Conservation (phyloP, 768 basidiomycete genomes). For the Hygrophoropsis aurantiaca region DNA sequence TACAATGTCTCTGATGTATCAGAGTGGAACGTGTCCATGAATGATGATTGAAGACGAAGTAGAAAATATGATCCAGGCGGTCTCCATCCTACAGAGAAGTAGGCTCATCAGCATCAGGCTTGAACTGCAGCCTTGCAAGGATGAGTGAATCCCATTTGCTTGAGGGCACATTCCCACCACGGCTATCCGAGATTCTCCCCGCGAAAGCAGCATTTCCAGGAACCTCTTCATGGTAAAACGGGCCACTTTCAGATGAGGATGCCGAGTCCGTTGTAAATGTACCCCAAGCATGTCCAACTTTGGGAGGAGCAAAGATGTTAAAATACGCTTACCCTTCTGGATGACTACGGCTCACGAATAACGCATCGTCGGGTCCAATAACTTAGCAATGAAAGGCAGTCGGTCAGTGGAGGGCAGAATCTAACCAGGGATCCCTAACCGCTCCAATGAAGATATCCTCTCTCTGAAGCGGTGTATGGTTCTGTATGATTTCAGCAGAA, state of each 20-base stretch:
- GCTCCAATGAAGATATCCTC: slow-evolving; percentile 58
- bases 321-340: slow-evolving; percentile 67
- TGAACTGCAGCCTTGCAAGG: slow-evolving; percentile 65
- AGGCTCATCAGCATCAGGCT: slow-evolving; percentile 56
- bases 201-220: slow-evolving; percentile 35
- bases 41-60: no score
- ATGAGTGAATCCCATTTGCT: slow-evolving; percentile 57
- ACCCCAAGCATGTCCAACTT: slow-evolving; percentile 68
- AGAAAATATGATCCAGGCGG: no score
- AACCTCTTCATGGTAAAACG: slow-evolving; percentile 45
- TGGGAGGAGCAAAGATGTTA: slow-evolving; percentile 57
- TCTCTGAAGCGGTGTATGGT: slow-evolving; percentile 51
- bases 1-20: no score
- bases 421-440: background rate
- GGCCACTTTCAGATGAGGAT: slow-evolving; percentile 41
- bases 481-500: slow-evolving; percentile 46
- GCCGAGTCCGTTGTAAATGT: slow-evolving; percentile 62
- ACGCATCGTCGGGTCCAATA: slow-evolving; percentile 71
- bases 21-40: no score
- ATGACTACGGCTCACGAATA: slow-evolving; percentile 75
- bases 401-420: background rate
- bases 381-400: slow-evolving; percentile 33
- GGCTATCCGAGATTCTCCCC: slow-evolving; percentile 49
- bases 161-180: slow-evolving; percentile 16
- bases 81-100: slow-evolving; percentile 39